A percentile compares a stretch with the other conserved stretches of the same genome.
Evolutionary conservation across 441 rosid genomes (phyloP).

Genomic region (Gossypium schwendimanii): DNA sequence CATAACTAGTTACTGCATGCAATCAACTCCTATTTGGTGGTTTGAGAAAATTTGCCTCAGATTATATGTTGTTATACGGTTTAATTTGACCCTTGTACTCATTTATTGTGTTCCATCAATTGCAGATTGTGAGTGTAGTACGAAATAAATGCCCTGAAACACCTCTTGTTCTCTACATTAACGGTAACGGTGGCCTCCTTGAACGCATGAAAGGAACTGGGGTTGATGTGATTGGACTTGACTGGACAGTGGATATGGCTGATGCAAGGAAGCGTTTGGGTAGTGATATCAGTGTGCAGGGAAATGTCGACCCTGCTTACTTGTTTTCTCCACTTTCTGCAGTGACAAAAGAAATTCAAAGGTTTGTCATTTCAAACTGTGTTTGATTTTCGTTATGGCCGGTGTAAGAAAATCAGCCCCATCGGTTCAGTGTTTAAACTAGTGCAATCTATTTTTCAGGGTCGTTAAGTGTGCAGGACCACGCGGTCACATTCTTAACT

Average conservation of each 20-base stretch:
- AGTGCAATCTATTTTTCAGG: slow-evolving; percentile 34
- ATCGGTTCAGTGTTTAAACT: neutral
- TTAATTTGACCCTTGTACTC: neutral
- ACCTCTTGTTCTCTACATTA: slow-evolving; percentile 79
- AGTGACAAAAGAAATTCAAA: slow-evolving; percentile 70
- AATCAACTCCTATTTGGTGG: neutral
- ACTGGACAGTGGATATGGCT: slow-evolving; percentile 97
- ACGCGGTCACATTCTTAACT: slow-evolving; percentile 81
- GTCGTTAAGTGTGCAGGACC: slow-evolving; percentile 78
- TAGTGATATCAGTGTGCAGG: slow-evolving; percentile 63
- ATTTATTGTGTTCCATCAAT: slow-evolving; percentile 11
- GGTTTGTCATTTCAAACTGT: slow-evolving; percentile 30
- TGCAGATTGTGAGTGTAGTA: slow-evolving; percentile 57
- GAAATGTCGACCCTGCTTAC: slow-evolving; percentile 88
- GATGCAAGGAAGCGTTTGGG: slow-evolving; percentile 85
- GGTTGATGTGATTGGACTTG: slow-evolving; percentile 93
- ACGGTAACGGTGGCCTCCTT: slow-evolving; percentile 88
- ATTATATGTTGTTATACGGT: neutral
- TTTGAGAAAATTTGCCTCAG: neutral
- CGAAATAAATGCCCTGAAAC: slow-evolving; percentile 67
- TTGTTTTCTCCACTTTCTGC: slow-evolving; percentile 78
- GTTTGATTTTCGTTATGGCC: neutral
- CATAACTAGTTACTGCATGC: neutral
- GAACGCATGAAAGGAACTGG: slow-evolving; percentile 85
- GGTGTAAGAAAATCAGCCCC: neutral